phyloP scores from a whole-genome alignment of 208 protist genomes.

The Acanthamoeba culbertsoni region DNA sequence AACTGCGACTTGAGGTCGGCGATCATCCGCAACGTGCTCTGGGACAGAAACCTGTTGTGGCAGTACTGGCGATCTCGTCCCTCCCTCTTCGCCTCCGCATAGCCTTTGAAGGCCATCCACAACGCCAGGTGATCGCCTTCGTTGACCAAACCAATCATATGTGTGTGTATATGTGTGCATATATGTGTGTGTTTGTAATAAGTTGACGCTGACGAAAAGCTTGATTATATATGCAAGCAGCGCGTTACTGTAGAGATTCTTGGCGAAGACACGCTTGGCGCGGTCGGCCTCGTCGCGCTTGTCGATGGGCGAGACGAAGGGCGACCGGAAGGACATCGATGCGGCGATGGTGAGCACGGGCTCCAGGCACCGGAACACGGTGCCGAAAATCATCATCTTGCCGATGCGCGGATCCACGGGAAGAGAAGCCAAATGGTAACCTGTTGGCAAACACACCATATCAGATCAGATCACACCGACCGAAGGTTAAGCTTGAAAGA shows the following conservation, averaged over 20 bases:
- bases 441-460: background rate
- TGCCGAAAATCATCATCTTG: slow-evolving; percentile 95
- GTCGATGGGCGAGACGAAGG: slow-evolving; percentile 86
- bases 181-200: no score
- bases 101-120: slow-evolving; percentile 89
- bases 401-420: slow-evolving; percentile 79
- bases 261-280: slow-evolving; percentile 77
- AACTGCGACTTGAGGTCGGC: slow-evolving; percentile 91
- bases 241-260: background rate
- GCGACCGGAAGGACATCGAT: slow-evolving; percentile 71
- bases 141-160: no score
- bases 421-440: slow-evolving; percentile 66
- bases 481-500: background rate
- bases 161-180: no score
- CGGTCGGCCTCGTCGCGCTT: slow-evolving; percentile 88
- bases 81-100: slow-evolving; percentile 68
- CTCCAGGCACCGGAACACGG: slow-evolving; percentile 94
- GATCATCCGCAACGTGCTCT: slow-evolving; percentile 87
- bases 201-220: background rate
- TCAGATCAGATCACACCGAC: no score
- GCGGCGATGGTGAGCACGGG: slow-evolving; percentile 95
- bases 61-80: slow-evolving; percentile 84
- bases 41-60: slow-evolving; percentile 87
- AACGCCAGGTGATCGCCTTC: slow-evolving; percentile 88
- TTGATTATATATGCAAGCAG: background rate